Conservation (phyloP, 1,284 basidiomycete genomes). For the Moesziomyces sp. region DNA sequence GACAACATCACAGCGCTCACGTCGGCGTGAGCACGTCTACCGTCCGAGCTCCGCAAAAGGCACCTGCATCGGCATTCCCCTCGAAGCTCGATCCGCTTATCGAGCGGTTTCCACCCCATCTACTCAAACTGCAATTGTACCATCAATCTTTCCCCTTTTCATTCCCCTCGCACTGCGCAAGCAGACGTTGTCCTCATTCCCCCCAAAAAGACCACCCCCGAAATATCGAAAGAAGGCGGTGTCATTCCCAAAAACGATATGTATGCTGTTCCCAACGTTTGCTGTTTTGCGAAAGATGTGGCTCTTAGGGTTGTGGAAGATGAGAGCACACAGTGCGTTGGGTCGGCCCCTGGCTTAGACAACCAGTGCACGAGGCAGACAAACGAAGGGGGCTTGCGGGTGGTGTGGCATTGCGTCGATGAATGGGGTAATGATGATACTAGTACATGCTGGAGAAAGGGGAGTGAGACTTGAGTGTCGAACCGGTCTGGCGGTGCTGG, state of each 20-base stretch:
- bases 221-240: constrained; percentile 55
- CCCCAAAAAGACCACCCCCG: constrained; percentile 23
- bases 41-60: constrained; percentile 7
- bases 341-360: no score
- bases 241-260: constrained; percentile 24
- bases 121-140: constrained; percentile 42
- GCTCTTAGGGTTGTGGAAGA: neutral
- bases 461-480: neutral
- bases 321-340: neutral
- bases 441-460: constrained; percentile 18
- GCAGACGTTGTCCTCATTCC: constrained; percentile 3
- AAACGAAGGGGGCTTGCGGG: no score
- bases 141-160: constrained; percentile 31
- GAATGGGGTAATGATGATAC: constrained; percentile 11
- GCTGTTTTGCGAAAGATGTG: neutral
- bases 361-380: no score
- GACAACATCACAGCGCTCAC: constrained; percentile 18
- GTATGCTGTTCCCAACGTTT: constrained; percentile 22
- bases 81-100: no score
- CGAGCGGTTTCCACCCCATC: constrained; percentile 1
- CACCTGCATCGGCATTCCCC: constrained; percentile 25
- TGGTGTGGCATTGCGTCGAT: no score
- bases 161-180: neutral
- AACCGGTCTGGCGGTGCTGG: constrained; percentile 2
- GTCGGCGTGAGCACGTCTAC: constrained; percentile 5